Evolutionary conservation across 768 basidiomycete genomes (phyloP).

Genomic region (Lactarius hatsudake): DNA sequence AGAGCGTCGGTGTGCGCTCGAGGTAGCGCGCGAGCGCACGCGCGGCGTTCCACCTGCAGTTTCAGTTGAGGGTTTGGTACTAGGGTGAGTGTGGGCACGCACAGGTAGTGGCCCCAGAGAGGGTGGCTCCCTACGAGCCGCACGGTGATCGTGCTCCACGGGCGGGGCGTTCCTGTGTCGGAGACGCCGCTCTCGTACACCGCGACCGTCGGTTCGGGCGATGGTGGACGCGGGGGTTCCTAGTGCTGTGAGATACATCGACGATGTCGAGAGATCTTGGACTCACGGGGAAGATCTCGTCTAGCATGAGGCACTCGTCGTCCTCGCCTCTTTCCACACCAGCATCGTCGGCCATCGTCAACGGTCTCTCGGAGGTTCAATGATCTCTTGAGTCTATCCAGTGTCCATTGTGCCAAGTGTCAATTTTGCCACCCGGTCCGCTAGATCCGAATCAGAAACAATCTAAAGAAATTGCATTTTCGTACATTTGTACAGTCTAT

Average conservation of each 20-base stretch:
- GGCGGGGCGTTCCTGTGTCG: neutral
- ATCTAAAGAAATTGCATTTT: neutral
- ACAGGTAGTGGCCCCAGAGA: constrained; percentile 82
- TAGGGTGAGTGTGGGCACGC: constrained; percentile 18
- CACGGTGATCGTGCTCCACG: constrained; percentile 48
- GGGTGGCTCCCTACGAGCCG: constrained; percentile 77
- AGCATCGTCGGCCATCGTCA: neutral
- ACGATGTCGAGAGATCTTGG: neutral
- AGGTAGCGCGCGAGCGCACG: constrained; percentile 68
- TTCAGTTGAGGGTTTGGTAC: too few relatives aligned
- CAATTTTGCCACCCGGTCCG: neutral
- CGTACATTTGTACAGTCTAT: neutral
- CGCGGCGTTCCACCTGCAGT: constrained; percentile 70
- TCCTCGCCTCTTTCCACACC: constrained; percentile 23
- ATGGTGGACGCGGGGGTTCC: constrained; percentile 67
- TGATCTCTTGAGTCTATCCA: too few relatives aligned
- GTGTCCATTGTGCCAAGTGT: too few relatives aligned
- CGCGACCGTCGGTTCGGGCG: constrained; percentile 57
- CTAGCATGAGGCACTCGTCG: constrained; percentile 40
- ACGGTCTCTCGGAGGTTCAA: neutral
- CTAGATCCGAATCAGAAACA: neutral
- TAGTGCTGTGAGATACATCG: constrained; percentile 27
- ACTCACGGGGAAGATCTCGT: constrained; percentile 49
- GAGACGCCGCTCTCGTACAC: constrained; percentile 43
- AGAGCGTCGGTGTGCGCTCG: constrained; percentile 51